A percentile compares a stretch with the other conserved stretches of the same genome.
These are phyloP conservation scores for Lactarius sanguifluus DNA, from an alignment of 768 basidiomycete genomes.

Conservation along the genomic window DNA sequence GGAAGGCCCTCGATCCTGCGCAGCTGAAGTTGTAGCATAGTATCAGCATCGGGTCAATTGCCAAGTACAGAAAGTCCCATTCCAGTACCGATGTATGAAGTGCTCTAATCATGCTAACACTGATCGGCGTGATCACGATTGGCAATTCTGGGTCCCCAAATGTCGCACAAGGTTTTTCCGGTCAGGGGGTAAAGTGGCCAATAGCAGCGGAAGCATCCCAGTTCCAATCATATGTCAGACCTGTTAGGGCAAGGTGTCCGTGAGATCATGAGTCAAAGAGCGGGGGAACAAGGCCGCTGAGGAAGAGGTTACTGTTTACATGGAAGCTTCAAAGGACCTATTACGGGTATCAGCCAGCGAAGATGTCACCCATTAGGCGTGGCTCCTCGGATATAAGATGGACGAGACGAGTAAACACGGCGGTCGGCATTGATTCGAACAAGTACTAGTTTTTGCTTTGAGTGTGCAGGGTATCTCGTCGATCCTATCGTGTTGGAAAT, in stretches of 20 bases:
- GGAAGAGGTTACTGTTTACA: background rate
- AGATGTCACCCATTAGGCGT: background rate
- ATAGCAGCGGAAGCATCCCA: background rate
- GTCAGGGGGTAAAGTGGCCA: background rate
- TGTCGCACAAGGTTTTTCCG: background rate
- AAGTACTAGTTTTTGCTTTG: background rate
- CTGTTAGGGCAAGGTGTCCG: background rate
- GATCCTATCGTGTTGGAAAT: background rate
- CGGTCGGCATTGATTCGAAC: background rate
- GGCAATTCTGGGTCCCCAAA: background rate
- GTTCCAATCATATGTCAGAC: background rate
- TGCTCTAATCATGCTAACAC: background rate
- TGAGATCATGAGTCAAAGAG: too few relatives aligned
- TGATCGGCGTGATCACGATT: background rate
- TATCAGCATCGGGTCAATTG: constrained; percentile 1
- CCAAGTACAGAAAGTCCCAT: background rate
- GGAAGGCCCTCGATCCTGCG: background rate
- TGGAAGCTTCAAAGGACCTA: constrained; percentile 1
- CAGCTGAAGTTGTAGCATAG: background rate
- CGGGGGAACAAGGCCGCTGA: constrained; percentile 5
- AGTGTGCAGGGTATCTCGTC: background rate
- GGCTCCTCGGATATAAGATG: background rate
- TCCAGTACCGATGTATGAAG: background rate
- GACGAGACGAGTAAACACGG: background rate
- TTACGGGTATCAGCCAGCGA: background rate